Conservation (phyloP, 495 filamentous ascomycete genomes). For the Trypethelium eluteriae region DNA sequence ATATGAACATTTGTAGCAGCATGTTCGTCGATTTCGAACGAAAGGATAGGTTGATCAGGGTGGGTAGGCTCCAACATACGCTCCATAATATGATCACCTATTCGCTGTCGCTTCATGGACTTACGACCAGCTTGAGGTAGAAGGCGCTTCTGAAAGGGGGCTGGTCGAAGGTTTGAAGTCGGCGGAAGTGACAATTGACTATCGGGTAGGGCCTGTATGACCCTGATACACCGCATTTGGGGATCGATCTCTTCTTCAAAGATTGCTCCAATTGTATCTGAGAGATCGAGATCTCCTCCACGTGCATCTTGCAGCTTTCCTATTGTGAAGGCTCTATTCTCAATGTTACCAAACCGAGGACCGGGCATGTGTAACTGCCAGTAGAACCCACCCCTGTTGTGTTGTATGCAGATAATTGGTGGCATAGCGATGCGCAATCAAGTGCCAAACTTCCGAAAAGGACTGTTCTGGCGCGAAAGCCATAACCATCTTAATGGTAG, state of each 20-base stretch:
- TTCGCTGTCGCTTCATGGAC: background rate
- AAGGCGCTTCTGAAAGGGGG: slow-evolving; percentile 14
- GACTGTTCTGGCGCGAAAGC: background rate
- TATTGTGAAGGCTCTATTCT: slow-evolving; percentile 24
- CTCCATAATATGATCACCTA: background rate
- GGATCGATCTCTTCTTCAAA: slow-evolving; percentile 24
- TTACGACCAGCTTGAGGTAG: background rate
- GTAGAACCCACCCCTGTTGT: background rate
- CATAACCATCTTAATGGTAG: background rate
- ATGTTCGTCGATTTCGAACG: background rate
- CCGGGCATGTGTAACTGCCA: background rate
- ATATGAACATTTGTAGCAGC: background rate
- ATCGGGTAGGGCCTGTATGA: slow-evolving; percentile 21
- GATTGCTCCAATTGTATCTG: slow-evolving; percentile 28
- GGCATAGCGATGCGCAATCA: background rate
- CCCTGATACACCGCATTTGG: slow-evolving; percentile 23
- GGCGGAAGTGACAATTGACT: slow-evolving; percentile 24
- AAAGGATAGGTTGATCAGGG: background rate
- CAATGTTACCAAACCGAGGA: slow-evolving; percentile 12
- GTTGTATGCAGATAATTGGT: background rate
- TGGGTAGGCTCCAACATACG: background rate
- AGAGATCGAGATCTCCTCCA: slow-evolving; percentile 26
- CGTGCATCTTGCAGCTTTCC: slow-evolving; percentile 27
- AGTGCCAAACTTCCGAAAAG: background rate
- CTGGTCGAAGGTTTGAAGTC: slow-evolving; percentile 24